phyloP scores from a whole-genome alignment of 495 filamentous ascomycete genomes.

The Penicillium antarcticum region DNA sequence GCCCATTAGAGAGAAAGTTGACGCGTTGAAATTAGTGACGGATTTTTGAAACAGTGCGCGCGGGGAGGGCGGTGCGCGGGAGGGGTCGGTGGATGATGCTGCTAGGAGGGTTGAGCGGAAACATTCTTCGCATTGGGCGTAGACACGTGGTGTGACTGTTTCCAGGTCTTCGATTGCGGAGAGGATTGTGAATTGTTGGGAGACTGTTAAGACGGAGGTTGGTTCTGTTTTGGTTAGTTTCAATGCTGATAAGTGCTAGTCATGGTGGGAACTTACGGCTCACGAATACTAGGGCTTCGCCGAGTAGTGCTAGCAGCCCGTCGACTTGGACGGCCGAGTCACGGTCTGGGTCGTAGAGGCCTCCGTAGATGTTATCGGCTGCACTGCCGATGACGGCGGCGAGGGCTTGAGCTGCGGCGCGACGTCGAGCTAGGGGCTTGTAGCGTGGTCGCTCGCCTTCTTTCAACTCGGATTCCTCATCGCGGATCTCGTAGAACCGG shows the following conservation, averaged over 20 bases:
- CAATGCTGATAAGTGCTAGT: background rate
- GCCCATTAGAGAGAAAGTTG: conserved; percentile 66
- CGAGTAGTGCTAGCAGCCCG: conserved; percentile 75
- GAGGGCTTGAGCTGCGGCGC: conserved; percentile 67
- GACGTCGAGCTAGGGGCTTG: conserved; percentile 52
- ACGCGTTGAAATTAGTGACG: conserved; percentile 50
- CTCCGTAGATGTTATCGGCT: conserved; percentile 82
- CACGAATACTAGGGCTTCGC: conserved; percentile 76
- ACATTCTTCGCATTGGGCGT: conserved; percentile 66
- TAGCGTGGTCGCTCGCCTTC: conserved; percentile 41
- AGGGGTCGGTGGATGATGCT: conserved; percentile 41
- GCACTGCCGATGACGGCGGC: conserved; percentile 77
- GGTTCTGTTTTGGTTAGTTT: conserved; percentile 30
- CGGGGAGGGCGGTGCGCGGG: conserved; percentile 51
- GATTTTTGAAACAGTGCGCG: conserved; percentile 66
- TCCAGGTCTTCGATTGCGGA: conserved; percentile 80
- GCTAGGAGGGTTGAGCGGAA: conserved; percentile 50
- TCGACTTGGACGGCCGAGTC: conserved; percentile 83
- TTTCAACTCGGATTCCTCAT: conserved; percentile 49
- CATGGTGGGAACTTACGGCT: conserved; percentile 45
- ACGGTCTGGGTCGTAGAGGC: conserved; percentile 73
- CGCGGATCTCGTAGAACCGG: conserved; percentile 82
- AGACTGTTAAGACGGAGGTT: conserved; percentile 39
- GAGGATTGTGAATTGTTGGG: conserved; percentile 71
- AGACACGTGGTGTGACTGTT: conserved; percentile 68